These are phyloP conservation scores for Effrenium voratum DNA, from an alignment of 73 alveolate species.

Conservation along the genomic window DNA sequence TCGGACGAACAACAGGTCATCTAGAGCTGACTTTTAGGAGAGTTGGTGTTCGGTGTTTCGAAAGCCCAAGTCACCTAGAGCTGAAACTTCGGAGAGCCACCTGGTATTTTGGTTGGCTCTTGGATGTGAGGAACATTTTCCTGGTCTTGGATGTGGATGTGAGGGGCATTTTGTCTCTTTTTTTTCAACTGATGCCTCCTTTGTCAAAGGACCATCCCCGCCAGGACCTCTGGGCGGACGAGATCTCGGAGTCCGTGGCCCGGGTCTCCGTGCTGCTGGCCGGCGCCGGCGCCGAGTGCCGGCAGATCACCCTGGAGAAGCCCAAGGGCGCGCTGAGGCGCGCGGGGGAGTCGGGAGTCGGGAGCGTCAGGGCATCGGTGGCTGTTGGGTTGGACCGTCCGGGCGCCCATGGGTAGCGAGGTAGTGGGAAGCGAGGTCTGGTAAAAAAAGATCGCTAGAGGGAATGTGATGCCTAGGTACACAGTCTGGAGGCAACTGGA, in stretches of 20 bases:
- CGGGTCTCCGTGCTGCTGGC: slow-evolving; percentile 54
- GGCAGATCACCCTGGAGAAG: neutral
- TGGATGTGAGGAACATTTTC: neutral
- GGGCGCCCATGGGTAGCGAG: neutral
- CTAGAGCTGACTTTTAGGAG: no score
- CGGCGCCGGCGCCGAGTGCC: slow-evolving; percentile 4
- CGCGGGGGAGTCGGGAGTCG: neutral
- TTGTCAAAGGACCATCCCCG: neutral
- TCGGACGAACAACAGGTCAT: no score
- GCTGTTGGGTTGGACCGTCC: neutral
- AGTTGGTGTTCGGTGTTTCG: no score
- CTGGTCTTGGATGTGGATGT: neutral
- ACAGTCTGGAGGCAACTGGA: no score
- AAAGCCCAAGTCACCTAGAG: no score
- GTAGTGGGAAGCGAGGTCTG: neutral
- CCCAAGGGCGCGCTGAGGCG: no score
- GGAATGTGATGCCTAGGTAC: no score
- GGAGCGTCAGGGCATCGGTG: neutral
- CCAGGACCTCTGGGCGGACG: slow-evolving; percentile 84
- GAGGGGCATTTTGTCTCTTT: neutral
- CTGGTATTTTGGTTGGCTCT: neutral
- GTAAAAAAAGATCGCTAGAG: no score
- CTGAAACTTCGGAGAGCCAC: neutral
- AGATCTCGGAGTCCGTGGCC: neutral
- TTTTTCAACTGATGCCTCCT: neutral